These are phyloP conservation scores for Talaromyces sp. DNA, from an alignment of 2,329 filamentous ascomycete species.

Conservation along the genomic window DNA sequence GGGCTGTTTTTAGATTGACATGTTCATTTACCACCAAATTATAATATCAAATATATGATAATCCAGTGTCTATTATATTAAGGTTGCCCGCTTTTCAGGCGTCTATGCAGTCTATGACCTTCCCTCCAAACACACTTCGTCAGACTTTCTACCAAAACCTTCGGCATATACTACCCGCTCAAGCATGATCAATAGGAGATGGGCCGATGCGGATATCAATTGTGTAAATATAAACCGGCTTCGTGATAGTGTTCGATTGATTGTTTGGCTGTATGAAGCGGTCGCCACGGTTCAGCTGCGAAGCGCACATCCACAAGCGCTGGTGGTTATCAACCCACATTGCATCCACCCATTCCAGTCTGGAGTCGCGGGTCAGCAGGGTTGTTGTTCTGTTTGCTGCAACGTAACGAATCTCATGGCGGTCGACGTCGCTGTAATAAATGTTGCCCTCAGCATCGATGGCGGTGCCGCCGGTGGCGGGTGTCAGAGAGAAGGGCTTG, in stretches of 20 bases:
- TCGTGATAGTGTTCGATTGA: background rate
- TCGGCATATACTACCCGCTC: background rate
- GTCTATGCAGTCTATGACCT: no score
- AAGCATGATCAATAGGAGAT: background rate
- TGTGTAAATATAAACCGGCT: background rate
- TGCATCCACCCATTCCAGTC: background rate
- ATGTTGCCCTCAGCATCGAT: constrained; percentile 36
- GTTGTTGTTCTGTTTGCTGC: background rate
- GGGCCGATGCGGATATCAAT: background rate
- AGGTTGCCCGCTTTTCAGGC: no score
- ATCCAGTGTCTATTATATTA: no score
- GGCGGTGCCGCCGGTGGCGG: constrained; percentile 33
- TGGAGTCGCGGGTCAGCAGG: background rate
- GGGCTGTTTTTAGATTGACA: background rate
- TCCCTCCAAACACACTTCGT: background rate
- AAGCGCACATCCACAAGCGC: constrained; percentile 5
- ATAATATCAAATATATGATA: no score
- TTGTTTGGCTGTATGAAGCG: background rate
- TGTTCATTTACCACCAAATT: background rate
- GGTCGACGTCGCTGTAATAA: constrained; percentile 31
- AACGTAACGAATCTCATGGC: constrained; percentile 15
- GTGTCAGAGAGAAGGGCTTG: constrained; percentile 28
- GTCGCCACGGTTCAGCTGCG: background rate
- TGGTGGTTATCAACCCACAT: background rate
- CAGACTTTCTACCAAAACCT: background rate